Conservation (phyloP, 1,139 yeast genomes). For the Hyphopichia khmerensis region DNA sequence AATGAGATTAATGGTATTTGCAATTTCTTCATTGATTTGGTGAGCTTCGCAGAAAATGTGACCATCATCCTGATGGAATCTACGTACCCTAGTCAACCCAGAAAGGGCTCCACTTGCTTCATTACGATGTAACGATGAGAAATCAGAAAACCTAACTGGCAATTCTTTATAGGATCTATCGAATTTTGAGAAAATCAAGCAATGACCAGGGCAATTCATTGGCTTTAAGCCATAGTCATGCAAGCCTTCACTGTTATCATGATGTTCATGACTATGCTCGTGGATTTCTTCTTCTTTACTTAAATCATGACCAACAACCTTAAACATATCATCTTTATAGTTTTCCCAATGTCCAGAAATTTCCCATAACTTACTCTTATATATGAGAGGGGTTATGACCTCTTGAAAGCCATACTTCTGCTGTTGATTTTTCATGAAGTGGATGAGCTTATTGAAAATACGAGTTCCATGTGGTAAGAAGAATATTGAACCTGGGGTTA, state of each 20-base stretch:
- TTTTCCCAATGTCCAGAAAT: conserved; percentile 96
- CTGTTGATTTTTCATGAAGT: conserved; percentile 84
- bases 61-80: conserved; percentile 98
- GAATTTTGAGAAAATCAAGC: conserved; percentile 76
- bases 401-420: conserved; percentile 84
- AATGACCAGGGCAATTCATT: conserved; percentile 99
- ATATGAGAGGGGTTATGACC: conserved; percentile 90
- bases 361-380: conserved; percentile 83
- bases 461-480: conserved; percentile 91
- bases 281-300: conserved; percentile 23
- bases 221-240: conserved; percentile 86
- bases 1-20: conserved; percentile 70
- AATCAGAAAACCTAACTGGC: conserved; percentile 88
- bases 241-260: conserved; percentile 24
- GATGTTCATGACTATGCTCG: conserved; percentile 17
- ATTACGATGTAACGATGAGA: conserved; percentile 91
- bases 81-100: conserved; percentile 90
- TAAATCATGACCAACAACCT: conserved; percentile 56
- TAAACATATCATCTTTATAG: conserved; percentile 92
- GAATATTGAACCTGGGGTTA: conserved; percentile 87
- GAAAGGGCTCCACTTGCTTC: conserved; percentile 94
- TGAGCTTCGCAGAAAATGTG: conserved; percentile 88
- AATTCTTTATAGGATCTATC: conserved; percentile 88
- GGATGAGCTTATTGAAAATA: conserved; percentile 72
- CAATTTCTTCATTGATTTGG: conserved; percentile 80